Conservation (phyloP, 2,329 filamentous ascomycete species). For the Penicillium sp. region DNA sequence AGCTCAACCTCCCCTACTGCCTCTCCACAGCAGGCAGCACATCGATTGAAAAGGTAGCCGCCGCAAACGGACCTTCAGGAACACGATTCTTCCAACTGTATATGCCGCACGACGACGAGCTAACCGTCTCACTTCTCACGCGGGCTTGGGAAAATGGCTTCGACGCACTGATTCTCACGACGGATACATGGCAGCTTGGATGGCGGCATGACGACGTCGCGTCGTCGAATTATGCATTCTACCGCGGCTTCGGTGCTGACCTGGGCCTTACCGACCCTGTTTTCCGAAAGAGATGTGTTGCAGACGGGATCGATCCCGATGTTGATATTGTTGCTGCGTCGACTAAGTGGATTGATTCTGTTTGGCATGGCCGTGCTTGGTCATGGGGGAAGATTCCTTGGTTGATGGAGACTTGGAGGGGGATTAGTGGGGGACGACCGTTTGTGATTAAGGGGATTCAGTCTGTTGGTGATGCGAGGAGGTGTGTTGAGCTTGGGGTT, state of each 20-base stretch:
- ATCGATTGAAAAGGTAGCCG: conserved; percentile 59
- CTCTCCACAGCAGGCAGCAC: conserved; percentile 59
- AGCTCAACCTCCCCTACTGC: conserved; percentile 60
- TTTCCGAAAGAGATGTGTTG: conserved; percentile 55
- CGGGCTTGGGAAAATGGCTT: conserved; percentile 58
- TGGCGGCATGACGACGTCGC: conserved; percentile 61
- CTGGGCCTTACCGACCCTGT: conserved; percentile 61
- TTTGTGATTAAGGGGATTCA: conserved; percentile 72
- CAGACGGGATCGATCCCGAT: conserved; percentile 54
- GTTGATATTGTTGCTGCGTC: conserved; percentile 56
- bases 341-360: conserved; percentile 63
- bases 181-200: conserved; percentile 64
- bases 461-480: conserved; percentile 61
- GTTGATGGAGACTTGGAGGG: conserved; percentile 60
- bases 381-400: conserved; percentile 68
- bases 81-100: conserved; percentile 65
- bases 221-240: conserved; percentile 62
- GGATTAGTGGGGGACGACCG: conserved; percentile 55
- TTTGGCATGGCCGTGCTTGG: conserved; percentile 64
- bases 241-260: conserved; percentile 58
- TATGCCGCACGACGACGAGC: conserved; percentile 62
- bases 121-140: conserved; percentile 57
- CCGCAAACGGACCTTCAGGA: conserved; percentile 52
- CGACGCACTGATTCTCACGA: conserved; percentile 59
- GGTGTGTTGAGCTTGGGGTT: conserved; percentile 59